Evolutionary conservation across 768 basidiomycete species (phyloP), one percentile per base, ranked within the genome.

Genomic region (Lactifluus piperatus): DNA sequence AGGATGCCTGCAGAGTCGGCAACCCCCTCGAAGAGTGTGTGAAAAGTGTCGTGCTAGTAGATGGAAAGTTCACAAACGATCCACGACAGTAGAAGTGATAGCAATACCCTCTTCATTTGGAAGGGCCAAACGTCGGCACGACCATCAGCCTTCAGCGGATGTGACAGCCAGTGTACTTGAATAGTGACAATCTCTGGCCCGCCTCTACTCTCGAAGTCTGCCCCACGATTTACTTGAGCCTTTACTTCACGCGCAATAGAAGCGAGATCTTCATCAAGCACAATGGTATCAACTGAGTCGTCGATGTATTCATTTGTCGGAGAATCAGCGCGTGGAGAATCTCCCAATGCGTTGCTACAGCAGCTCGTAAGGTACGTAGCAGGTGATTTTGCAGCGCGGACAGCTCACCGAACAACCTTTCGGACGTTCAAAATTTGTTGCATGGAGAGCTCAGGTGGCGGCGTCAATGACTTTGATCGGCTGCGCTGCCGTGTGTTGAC

Each of bases 391-490:
- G 43, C 45, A 13, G 14, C 14, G 24, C 5, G 52, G 16, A 53
- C 32, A 36, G 50, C 69, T 41, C 29, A 89, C 89, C 82, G 77
- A 50, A 89, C 79, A 18, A 87, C 70, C 36, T 79, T 73, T 41
- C 77, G 79, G 14, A 86, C 83, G 55, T 76, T 76, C 64, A 80
- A 76, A 1, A 84, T 72, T 56, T 82, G 78, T 30, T 80, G 73
- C 10, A 71, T 67, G 2, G 85, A 73, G 14, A 90, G 69, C 36
- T 74, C 75, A 0, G 88, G 89, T 5, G 88, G 88, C 2, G 89
- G 88, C 0, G 88, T 91, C 39, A 91, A 79, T 4, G 88, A 91
- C 24, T 76, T 73, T 30, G 86, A 89, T 39, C 83, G 82, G 68
- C 81, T 84, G 46, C 83, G 78, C 41, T 72, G 65, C 39, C 77